Percentiles rank a stretch among this genome's conserved stretches.
These are phyloP conservation scores for Linum usitatissimum DNA, from an alignment of 345 rosid species.

Conservation along the genomic window DNA sequence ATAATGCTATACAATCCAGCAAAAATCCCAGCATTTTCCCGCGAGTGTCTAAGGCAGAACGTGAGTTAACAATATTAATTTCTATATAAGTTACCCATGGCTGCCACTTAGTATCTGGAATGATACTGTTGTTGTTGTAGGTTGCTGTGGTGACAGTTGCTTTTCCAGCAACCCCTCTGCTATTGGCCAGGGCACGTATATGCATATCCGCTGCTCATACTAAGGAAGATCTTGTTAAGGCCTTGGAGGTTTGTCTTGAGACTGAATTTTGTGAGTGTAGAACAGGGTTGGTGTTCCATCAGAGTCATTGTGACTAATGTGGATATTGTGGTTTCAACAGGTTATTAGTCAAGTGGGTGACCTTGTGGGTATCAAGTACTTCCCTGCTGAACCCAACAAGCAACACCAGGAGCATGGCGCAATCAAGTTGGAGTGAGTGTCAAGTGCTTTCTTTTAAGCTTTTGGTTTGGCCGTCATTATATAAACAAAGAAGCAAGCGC, in stretches of 20 bases:
- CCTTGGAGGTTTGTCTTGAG: neutral
- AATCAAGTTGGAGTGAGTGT: conserved; percentile 13
- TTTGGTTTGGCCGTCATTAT: no score
- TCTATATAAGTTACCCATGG: neutral
- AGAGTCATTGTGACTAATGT: neutral
- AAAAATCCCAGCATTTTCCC: conserved; percentile 90
- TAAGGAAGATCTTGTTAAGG: conserved; percentile 1
- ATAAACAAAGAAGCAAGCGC: no score
- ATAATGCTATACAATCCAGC: conserved; percentile 98
- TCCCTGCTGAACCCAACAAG: conserved; percentile 64
- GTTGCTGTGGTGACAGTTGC: conserved; percentile 5
- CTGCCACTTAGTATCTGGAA: neutral
- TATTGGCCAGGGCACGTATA: conserved; percentile 4
- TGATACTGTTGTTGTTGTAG: neutral
- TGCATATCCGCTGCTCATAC: conserved; percentile 4
- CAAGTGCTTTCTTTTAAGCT: no score
- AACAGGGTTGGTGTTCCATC: neutral
- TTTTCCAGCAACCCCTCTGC: conserved; percentile 2
- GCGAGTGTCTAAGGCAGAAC: conserved; percentile 26
- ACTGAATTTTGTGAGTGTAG: no score
- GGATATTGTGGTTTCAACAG: conserved; percentile 18
- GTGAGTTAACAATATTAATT: neutral
- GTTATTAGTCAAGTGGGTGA: conserved; percentile 73
- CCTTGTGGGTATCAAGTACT: conserved; percentile 69
- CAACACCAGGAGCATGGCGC: conserved; percentile 19